Base-by-base conservation (phyloP, 768 basidiomycete species). In the Pleurotus djamor region DNA sequence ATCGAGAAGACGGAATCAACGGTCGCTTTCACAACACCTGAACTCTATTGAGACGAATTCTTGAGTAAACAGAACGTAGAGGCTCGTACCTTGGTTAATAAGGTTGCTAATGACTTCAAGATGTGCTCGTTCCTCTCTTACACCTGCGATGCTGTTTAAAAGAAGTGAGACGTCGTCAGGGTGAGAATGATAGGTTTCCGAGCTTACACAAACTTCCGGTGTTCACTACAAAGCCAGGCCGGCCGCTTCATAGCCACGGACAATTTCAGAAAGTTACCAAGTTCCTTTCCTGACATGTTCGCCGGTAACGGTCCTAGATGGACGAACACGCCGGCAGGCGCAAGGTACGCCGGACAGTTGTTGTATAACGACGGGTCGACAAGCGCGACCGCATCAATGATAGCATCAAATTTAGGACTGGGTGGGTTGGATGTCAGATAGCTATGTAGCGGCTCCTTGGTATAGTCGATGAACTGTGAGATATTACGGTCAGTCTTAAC, bases 381-480 rank as follows among this genome's bases (percentile, higher is more conserved):
- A 9, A 77, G 65, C 0, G 82, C 88, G 13, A 77, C 83, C 0
- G 85, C 80, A 60, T 91, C 89, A 43, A 86, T 71, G 35, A 92
- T 73, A 47, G 83, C 73, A 48, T 88, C 74, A 63, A 81, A 90
- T 60, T 79, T 82, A 0, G 79, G 74, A 0, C 75, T 66, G 1
- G 82, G 84, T 0, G 81, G 77, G 52, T 80, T 72, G 3, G 75
- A 62, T 4, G 63, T 56, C 3, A 90, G 74, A 59, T 79, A 74
- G 64, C 79, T 67, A 48, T 76, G 73, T 2, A 90, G 65, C 3
- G 84, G 82, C 7, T 66, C 68, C 37, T 77, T 74, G 0, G 82
- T 85, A 60, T 91, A 89, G 67, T 89, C 87, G 16, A 88, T 75
- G 64, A 90, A 83, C 77, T 80, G 48, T 17, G 35, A 32, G 14